A percentile compares a stretch with the other conserved stretches of the same genome.
phyloP scores from a whole-genome alignment of 1,139 yeast genomes.

The Debaryomycetaceae sp. region DNA sequence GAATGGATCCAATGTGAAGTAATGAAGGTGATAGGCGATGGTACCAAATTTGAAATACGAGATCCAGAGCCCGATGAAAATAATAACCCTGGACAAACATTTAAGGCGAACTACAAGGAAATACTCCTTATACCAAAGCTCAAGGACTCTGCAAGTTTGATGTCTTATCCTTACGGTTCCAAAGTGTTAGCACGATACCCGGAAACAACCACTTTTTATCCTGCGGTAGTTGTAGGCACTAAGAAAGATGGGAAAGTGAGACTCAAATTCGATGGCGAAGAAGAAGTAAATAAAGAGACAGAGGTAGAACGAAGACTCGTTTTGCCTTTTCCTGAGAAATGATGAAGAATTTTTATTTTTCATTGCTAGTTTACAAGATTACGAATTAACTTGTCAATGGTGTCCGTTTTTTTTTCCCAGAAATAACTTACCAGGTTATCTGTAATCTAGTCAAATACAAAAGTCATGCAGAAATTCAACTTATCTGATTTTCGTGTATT shows the following conservation, averaged over 20 bases:
- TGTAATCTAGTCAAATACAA: too few species aligned
- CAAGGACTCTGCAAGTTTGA: slow-evolving; percentile 37
- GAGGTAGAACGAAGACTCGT: slow-evolving; percentile 86
- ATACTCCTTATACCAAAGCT: slow-evolving; percentile 68
- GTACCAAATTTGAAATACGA: slow-evolving; percentile 75
- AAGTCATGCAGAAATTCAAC: too few species aligned
- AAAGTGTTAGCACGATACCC: slow-evolving; percentile 93
- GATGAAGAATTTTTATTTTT: slow-evolving; percentile 1
- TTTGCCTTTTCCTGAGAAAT: slow-evolving; percentile 61
- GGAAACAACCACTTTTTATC: slow-evolving; percentile 94
- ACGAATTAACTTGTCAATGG: too few species aligned
- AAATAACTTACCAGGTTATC: too few species aligned
- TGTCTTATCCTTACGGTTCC: slow-evolving; percentile 68
- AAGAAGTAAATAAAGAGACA: slow-evolving; percentile 92
- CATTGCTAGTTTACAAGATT: too few species aligned
- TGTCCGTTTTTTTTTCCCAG: too few species aligned
- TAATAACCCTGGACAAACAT: slow-evolving; percentile 84
- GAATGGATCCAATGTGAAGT: slow-evolving; percentile 99
- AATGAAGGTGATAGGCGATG: slow-evolving; percentile 71
- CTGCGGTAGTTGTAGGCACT: slow-evolving; percentile 85
- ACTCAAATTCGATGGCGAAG: slow-evolving; percentile 92
- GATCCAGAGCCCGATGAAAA: slow-evolving; percentile 98
- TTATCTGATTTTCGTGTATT: too few species aligned
- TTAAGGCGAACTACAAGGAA: slow-evolving; percentile 79
- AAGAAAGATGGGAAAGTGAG: slow-evolving; percentile 75